Conservation (phyloP, 2,329 filamentous ascomycete genomes). For the Fusarium palustre region DNA sequence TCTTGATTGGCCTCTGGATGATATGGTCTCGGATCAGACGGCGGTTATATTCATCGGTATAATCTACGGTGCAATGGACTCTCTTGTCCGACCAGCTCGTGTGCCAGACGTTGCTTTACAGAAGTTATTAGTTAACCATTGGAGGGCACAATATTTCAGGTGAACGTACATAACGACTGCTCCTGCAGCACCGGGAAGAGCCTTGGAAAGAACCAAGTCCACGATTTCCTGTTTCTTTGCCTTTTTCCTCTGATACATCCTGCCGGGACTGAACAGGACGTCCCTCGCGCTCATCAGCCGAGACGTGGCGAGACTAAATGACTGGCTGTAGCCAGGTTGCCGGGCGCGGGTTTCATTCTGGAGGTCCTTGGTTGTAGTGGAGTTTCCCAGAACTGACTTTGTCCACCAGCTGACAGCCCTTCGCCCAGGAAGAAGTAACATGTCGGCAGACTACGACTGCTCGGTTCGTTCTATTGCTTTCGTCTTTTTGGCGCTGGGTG, state of each 20-base stretch:
- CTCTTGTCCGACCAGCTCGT: neutral
- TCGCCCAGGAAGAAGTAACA: neutral
- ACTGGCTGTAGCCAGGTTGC: neutral
- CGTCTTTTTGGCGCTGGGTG: neutral
- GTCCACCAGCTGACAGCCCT: neutral
- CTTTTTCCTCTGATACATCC: accelerated
- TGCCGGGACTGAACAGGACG: neutral
- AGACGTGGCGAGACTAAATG: accelerated
- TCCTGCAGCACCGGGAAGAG: neutral
- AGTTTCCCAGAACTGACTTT: neutral
- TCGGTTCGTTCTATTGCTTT: neutral
- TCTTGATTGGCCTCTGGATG: neutral
- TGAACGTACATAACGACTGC: neutral
- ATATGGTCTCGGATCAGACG: neutral
- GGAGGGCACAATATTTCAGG: accelerated
- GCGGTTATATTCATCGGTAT: neutral
- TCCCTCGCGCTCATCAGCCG: neutral
- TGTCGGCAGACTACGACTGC: neutral
- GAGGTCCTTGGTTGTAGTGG: neutral
- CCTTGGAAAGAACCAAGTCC: neutral
- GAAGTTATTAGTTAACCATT: accelerated
- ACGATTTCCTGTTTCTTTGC: neutral
- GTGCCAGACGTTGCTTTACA: neutral
- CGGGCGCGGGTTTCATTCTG: neutral
- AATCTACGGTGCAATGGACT: neutral